Conservation (phyloP, 192 early-diverging fungal species). For the Coemansia erecta region DNA sequence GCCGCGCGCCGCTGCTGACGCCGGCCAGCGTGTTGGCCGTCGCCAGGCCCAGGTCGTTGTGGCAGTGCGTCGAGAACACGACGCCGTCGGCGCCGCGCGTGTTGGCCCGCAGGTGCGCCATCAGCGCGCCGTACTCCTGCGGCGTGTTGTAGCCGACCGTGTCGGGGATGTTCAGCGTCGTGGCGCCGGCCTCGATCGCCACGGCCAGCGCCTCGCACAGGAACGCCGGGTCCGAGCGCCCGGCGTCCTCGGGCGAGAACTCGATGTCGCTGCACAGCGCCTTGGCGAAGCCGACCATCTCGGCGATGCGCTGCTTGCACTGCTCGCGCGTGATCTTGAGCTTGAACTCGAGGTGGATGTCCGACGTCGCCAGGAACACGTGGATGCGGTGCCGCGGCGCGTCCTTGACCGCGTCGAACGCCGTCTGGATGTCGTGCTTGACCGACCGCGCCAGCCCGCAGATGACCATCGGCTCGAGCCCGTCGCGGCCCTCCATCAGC, state of each 20-base stretch:
- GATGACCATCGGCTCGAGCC: conserved; percentile 80
- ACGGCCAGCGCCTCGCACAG: conserved; percentile 76
- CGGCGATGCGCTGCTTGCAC: conserved; percentile 77
- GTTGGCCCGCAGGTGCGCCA: conserved; percentile 76
- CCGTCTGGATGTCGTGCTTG: conserved; percentile 81
- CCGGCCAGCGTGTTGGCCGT: conserved; percentile 95
- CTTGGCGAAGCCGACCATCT: conserved; percentile 77
- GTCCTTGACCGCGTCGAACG: conserved; percentile 82
- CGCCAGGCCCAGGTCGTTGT: conserved; percentile 95
- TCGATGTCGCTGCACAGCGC: conserved; percentile 85
- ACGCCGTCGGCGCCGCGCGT: conserved; percentile 68
- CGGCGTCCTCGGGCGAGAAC: conserved; percentile 95
- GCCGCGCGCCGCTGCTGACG: conserved; percentile 85
- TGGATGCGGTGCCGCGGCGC: conserved; percentile 90
- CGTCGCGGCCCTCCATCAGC: conserved; percentile 75
- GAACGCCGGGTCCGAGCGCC: conserved; percentile 86
- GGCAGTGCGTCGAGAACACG: conserved; percentile 95
- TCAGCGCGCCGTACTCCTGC: conserved; percentile 82
- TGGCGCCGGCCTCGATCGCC: conserved; percentile 88
- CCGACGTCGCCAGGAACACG: conserved; percentile 93
- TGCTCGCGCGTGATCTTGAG: conserved; percentile 85
- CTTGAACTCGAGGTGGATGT: conserved; percentile 94
- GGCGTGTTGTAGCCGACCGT: conserved; percentile 96
- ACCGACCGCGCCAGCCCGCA: conserved; percentile 86
- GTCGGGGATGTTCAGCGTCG: conserved; percentile 97